These are phyloP conservation scores for Alternaria solani DNA, from an alignment of 2,329 filamentous ascomycete species.

Conservation along the genomic window DNA sequence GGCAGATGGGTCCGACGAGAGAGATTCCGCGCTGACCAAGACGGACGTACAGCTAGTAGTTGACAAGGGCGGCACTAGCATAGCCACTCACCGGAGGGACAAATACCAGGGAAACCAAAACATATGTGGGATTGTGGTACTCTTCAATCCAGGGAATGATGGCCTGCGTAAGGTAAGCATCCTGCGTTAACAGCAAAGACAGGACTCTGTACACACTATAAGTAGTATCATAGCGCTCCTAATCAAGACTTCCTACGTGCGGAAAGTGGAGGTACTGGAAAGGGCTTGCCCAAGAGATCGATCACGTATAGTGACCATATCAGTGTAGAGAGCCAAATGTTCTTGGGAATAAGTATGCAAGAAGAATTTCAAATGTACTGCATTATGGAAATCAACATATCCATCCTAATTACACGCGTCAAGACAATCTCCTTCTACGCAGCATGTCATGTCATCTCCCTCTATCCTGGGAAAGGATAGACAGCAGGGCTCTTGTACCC, in stretches of 20 bases:
- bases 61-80: slow-evolving; percentile 65
- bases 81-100: slow-evolving; percentile 71
- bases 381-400: neutral
- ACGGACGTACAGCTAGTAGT: slow-evolving; percentile 68
- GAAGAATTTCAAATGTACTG: neutral
- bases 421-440: neutral
- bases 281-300: neutral
- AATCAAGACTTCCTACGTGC: too few species aligned
- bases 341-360: neutral
- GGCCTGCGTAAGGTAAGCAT: slow-evolving; percentile 2
- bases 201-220: slow-evolving; percentile 63
- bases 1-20: slow-evolving; percentile 67
- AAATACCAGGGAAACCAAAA: slow-evolving; percentile 70
- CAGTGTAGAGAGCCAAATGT: neutral
- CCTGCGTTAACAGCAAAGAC: neutral
- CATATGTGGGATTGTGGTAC: slow-evolving; percentile 68
- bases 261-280: neutral
- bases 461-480: slow-evolving; percentile 52
- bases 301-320: neutral
- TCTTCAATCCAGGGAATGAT: slow-evolving; percentile 58
- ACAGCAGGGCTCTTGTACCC: slow-evolving; percentile 61
- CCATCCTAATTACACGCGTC: neutral
- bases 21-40: slow-evolving; percentile 75
- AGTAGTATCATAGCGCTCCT: slow-evolving; percentile 59
- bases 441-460: neutral